These are phyloP conservation scores for Graphilbum sp. DNA, from an alignment of 2,329 filamentous ascomycete species.

Conservation along the genomic window DNA sequence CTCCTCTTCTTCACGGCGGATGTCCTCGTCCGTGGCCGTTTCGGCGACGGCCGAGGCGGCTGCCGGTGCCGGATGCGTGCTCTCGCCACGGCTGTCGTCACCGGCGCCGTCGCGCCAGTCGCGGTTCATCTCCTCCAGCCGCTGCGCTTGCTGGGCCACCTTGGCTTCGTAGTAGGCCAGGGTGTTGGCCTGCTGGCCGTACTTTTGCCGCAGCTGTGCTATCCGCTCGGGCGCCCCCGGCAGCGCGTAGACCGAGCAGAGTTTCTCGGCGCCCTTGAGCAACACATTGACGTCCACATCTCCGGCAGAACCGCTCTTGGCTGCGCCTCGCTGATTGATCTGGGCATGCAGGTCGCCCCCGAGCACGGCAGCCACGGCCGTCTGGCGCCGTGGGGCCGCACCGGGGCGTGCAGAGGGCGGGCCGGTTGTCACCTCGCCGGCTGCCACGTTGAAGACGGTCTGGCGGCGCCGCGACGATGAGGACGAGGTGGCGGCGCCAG, in stretches of 20 bases:
- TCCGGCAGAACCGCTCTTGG: conserved; percentile 37
- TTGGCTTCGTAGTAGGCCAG: conserved; percentile 65
- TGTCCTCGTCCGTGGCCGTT: conserved; percentile 47
- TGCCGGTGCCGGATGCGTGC: no score
- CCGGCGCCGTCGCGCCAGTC: conserved; percentile 37
- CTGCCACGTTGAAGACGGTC: conserved; percentile 50
- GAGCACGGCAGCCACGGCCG: conserved; percentile 77
- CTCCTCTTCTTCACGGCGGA: conserved; percentile 53
- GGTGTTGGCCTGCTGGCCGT: conserved; percentile 56
- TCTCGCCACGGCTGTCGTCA: conserved; percentile 14
- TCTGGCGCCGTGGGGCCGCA: conserved; percentile 47
- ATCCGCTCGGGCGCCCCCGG: conserved; percentile 67
- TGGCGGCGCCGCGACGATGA: conserved; percentile 30
- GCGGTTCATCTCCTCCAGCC: conserved; percentile 58
- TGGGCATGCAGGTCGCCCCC: conserved; percentile 75
- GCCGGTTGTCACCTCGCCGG: conserved; percentile 43
- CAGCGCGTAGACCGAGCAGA: conserved; percentile 75
- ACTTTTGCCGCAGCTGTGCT: conserved; percentile 50
- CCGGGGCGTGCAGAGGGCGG: conserved; percentile 25
- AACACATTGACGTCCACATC: conserved; percentile 80
- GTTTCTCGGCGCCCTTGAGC: conserved; percentile 72
- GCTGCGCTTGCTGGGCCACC: conserved; percentile 59
- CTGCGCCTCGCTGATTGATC: conserved; percentile 43
- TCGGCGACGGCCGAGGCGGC: conserved; percentile 18
- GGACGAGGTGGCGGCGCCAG: conserved; percentile 16